These are phyloP conservation scores for Kalanchoe fedtschenkoi DNA, from an alignment of 164 flowering plant genomes.

Conservation along the genomic window DNA sequence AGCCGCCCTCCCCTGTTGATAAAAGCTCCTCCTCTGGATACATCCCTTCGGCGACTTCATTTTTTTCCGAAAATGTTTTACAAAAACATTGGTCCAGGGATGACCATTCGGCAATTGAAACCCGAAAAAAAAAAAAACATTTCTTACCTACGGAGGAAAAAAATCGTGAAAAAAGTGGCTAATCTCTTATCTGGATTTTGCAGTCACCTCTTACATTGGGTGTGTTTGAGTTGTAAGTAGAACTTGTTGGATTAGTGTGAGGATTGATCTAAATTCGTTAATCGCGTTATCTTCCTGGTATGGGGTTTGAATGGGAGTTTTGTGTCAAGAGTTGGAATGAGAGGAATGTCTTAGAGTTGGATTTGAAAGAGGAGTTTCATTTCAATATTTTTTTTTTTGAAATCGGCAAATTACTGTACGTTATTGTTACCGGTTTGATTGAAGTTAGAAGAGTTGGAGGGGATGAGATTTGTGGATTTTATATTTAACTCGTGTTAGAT, in stretches of 20 bases:
- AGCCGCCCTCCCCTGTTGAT: constrained; percentile 2
- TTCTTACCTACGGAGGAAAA: too few relatives aligned
- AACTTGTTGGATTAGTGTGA: neutral
- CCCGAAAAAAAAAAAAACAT: neutral
- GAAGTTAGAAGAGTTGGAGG: neutral
- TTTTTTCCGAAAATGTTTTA: neutral
- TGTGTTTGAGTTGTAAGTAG: neutral
- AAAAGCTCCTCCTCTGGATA: constrained; percentile 4
- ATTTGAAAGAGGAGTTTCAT: neutral
- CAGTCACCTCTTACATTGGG: neutral
- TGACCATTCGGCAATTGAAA: neutral
- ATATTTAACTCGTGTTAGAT: neutral
- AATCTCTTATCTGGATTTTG: too few relatives aligned
- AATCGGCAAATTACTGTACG: neutral
- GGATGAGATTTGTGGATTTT: neutral
- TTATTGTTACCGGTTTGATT: neutral
- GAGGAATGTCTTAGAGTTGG: neutral
- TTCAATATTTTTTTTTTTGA: too few relatives aligned
- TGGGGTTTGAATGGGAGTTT: neutral
- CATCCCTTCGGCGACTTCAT: constrained; percentile 5
- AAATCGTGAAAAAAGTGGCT: too few relatives aligned
- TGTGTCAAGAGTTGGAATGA: too few relatives aligned
- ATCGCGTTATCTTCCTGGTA: neutral
- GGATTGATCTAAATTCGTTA: neutral
- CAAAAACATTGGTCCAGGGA: neutral